phyloP scores from a whole-genome alignment of 176 grass and related monocot genomes.

The Calamus simplicifolius region DNA sequence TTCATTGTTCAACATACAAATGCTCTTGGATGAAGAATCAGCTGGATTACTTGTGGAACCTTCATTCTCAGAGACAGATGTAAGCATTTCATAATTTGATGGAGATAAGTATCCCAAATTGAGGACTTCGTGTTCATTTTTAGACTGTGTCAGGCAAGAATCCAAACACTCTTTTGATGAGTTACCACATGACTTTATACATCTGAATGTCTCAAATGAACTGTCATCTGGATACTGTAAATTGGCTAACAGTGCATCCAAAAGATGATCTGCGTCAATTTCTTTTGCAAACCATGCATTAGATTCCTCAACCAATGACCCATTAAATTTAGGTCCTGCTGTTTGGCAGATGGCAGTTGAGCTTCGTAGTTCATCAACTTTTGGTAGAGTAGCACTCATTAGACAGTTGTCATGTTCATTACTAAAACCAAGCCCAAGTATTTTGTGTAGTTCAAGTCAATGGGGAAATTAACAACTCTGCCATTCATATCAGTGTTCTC shows the following conservation, averaged over 20 bases:
- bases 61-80: conserved; percentile 25
- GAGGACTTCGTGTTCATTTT: conserved; percentile 11
- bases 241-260: conserved; percentile 24
- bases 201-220: not conserved
- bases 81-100: conserved; percentile 17
- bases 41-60: conserved; percentile 16
- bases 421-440: conserved; percentile 18
- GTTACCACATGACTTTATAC: conserved; percentile 7
- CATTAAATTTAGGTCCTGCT: conserved; percentile 4
- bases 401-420: conserved; percentile 29
- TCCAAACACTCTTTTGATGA: conserved; percentile 17
- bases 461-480: conserved; percentile 12
- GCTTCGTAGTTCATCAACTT: not conserved
- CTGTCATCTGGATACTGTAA: conserved; percentile 17
- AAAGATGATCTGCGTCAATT: conserved; percentile 16
- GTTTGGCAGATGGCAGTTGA: conserved; percentile 1
- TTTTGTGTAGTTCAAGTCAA: conserved; percentile 34
- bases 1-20: conserved; percentile 18
- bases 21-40: conserved; percentile 9
- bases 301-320: conserved; percentile 4
- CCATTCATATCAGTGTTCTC: conserved; percentile 11
- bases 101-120: conserved; percentile 17
- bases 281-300: conserved; percentile 20
- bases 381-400: conserved; percentile 15
- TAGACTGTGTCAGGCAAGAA: conserved; percentile 22